These are phyloP conservation scores for Anethum foeniculum DNA, from an alignment of 140 eudicot species.

Conservation along the genomic window DNA sequence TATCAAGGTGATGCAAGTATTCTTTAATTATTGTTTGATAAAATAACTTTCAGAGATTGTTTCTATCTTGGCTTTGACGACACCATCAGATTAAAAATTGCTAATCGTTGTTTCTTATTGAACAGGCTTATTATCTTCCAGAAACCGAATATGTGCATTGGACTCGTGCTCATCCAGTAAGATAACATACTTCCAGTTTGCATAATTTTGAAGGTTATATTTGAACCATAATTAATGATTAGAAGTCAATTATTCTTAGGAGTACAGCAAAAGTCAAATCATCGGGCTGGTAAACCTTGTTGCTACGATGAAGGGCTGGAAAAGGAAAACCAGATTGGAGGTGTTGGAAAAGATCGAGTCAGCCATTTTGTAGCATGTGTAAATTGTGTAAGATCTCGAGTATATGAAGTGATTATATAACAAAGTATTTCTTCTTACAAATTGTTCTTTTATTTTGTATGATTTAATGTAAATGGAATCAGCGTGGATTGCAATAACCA, in stretches of 20 bases:
- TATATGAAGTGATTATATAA: not conserved
- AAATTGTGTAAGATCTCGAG: constrained; percentile 3
- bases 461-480: constrained; percentile 16
- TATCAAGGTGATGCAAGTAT: constrained; percentile 51
- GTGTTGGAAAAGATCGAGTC: constrained; percentile 71
- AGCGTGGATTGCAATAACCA: not conserved
- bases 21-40: not conserved
- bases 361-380: constrained; percentile 22
- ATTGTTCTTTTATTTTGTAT: constrained; percentile 3
- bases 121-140: constrained; percentile 92
- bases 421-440: not conserved
- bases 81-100: not conserved
- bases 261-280: constrained; percentile 71
- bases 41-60: not conserved
- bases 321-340: constrained; percentile 81
- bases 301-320: constrained; percentile 96
- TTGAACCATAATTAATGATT: not conserved
- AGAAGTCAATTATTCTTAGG: constrained; percentile 35
- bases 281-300: constrained; percentile 86
- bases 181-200: constrained; percentile 3
- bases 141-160: constrained; percentile 94
- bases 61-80: not conserved
- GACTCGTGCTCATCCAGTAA: constrained; percentile 89
- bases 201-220: not conserved
- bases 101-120: not conserved